Evolutionary conservation across 257 asterid species (phyloP).

Genomic region (Henckelia pumila): DNA sequence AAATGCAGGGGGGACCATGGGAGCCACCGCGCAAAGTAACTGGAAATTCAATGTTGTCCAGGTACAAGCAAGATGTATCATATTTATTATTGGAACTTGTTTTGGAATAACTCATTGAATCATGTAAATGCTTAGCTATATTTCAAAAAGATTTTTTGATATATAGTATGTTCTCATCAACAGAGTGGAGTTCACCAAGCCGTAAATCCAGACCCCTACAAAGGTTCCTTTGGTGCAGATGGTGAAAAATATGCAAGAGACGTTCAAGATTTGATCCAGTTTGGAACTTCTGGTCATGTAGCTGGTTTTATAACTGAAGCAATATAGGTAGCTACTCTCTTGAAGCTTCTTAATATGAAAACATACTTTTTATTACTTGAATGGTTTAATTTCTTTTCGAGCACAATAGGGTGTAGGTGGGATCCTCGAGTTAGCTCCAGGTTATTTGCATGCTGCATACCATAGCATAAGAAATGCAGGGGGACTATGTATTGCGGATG

Average conservation of each 20-base stretch:
- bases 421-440: slow-evolving; percentile 70
- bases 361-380: not conserved
- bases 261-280: slow-evolving; percentile 62
- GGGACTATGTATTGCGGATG: slow-evolving; percentile 74
- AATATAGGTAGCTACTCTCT: slow-evolving; percentile 45
- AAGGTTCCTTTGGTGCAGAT: slow-evolving; percentile 68
- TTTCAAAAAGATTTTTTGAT: not conserved
- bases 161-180: slow-evolving; percentile 1
- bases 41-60: slow-evolving; percentile 75
- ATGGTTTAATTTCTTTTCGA: not conserved
- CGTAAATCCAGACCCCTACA: slow-evolving; percentile 66
- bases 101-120: not conserved
- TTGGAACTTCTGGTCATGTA: slow-evolving; percentile 67
- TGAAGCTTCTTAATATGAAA: too few relatives aligned
- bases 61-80: slow-evolving; percentile 31
- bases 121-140: not conserved
- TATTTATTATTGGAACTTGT: not conserved
- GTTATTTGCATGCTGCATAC: slow-evolving; percentile 56
- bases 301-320: slow-evolving; percentile 77
- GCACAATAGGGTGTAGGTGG: slow-evolving; percentile 72
- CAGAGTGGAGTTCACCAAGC: slow-evolving; percentile 85
- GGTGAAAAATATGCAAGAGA: slow-evolving; percentile 61
- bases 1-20: slow-evolving; percentile 70
- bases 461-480: slow-evolving; percentile 50
- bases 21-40: slow-evolving; percentile 65